Evolutionary conservation across 2,329 filamentous ascomycete species (phyloP), one percentile per base, ranked within the genome.

Genomic region (Arthrinium puccinioides): DNA sequence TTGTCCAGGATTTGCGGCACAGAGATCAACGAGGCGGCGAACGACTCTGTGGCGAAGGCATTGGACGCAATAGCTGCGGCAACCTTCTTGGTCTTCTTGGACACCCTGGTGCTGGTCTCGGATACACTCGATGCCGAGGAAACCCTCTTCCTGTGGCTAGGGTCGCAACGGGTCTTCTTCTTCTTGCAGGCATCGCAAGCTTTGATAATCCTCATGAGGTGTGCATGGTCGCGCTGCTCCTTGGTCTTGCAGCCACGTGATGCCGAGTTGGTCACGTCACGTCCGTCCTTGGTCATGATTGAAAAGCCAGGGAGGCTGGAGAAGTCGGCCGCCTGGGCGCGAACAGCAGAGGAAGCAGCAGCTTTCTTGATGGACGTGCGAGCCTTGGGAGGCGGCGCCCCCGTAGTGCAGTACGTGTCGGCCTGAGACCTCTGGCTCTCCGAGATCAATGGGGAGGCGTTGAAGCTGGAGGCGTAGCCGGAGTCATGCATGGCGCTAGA

Each of bases 201-300:
- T 61, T 80, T 80, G 54, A 81, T 75, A 52, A 78, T 76, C 42
- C 78, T 66, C 74, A 82, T 82, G 32, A 81, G 60, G 47, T 80
- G 76, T 6, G 78, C 78, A 51, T 81, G 78, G 37, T 81, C 76
- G 23, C 78, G 70, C 63, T 82, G 77, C 63, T 81, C 77, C 65
- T 78, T 79, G 36, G 78, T 79, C 62, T 81, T 82, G 55, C 70
- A 76, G 23, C 76, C 76, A 26, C 77, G 69, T 13, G 74, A 76
- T 11, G 74, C 74, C 38, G 71, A 69, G 55, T 78, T 74, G 30
- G 78, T 82, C 39, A 82, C 71, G 52, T 82, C 78, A 28, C 62
- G 60, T 32, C 78, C 78, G 44, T 79, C 76, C 53, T 69, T 73
- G 40, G 77, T 82, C 63, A 82, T 68, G 44, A 82, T 82, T 54